Conservation (phyloP, 2,329 filamentous ascomycete species). For the Phyllosticta ampelicida region DNA sequence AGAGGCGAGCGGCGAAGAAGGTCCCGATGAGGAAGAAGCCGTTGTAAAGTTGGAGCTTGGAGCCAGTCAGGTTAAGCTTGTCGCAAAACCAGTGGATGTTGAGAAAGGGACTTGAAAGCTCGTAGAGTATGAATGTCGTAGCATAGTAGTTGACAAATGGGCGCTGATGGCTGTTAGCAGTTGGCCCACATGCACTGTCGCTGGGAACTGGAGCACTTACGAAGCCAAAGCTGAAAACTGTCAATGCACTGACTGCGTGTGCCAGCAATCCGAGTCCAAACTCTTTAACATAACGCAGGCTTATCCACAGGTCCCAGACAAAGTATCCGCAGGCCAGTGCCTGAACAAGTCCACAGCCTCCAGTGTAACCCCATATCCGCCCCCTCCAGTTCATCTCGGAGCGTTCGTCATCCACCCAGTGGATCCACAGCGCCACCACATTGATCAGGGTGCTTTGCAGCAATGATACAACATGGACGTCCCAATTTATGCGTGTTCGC, state of each 20-base stretch:
- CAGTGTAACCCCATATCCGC: slow-evolving; percentile 69
- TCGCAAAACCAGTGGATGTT: slow-evolving; percentile 92
- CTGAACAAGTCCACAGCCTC: slow-evolving; percentile 60
- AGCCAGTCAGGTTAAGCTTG: slow-evolving; percentile 71
- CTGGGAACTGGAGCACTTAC: slow-evolving; percentile 49
- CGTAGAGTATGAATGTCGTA: slow-evolving; percentile 73
- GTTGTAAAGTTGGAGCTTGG: slow-evolving; percentile 63
- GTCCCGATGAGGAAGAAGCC: slow-evolving; percentile 59
- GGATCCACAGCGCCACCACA: slow-evolving; percentile 60
- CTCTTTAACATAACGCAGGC: slow-evolving; percentile 54
- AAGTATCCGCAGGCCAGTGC: slow-evolving; percentile 73
- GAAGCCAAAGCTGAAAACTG: slow-evolving; percentile 68
- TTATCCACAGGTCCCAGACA: slow-evolving; percentile 68
- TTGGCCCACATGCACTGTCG: too few relatives aligned
- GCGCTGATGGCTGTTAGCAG: slow-evolving; percentile 39
- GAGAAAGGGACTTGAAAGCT: slow-evolving; percentile 73
- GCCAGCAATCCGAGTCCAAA: slow-evolving; percentile 69
- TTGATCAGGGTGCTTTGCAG: slow-evolving; percentile 67
- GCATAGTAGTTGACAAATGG: slow-evolving; percentile 80
- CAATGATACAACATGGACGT: slow-evolving; percentile 77
- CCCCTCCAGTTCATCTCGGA: slow-evolving; percentile 54
- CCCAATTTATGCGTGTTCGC: slow-evolving; percentile 66
- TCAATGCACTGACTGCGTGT: slow-evolving; percentile 62
- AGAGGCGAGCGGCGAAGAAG: slow-evolving; percentile 66
- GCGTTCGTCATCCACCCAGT: slow-evolving; percentile 57